These are phyloP conservation scores for Hericium erinaceus DNA, from an alignment of 768 basidiomycete species.

Conservation along the genomic window DNA sequence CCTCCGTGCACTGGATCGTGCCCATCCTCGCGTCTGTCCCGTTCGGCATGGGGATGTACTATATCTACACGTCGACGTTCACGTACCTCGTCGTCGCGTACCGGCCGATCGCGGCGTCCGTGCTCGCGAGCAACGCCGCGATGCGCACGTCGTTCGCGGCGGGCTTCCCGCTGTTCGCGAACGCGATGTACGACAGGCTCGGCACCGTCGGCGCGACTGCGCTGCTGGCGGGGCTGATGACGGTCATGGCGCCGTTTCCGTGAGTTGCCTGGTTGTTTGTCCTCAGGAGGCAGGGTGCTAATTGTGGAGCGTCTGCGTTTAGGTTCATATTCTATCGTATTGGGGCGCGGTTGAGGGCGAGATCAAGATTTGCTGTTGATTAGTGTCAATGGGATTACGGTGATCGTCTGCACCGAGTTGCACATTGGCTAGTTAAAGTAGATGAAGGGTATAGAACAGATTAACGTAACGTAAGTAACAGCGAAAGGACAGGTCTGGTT, in stretches of 20 bases:
- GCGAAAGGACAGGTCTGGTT: no score
- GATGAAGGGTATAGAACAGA: no score
- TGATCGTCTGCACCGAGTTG: no score
- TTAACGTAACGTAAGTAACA: no score
- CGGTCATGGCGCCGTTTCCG: slow-evolving; percentile 37
- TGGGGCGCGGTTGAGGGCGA: not conserved
- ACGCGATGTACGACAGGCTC: slow-evolving; percentile 28
- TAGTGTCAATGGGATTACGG: no score
- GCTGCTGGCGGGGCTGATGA: slow-evolving; percentile 31
- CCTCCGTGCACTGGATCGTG: slow-evolving; percentile 36
- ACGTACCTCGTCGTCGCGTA: slow-evolving; percentile 47
- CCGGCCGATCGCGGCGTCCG: slow-evolving; percentile 45
- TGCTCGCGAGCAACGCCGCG: slow-evolving; percentile 56
- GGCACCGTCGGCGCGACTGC: slow-evolving; percentile 29
- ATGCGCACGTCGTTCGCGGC: slow-evolving; percentile 31
- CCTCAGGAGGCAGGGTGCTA: not conserved
- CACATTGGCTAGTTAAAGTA: no score
- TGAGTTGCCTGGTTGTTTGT: slow-evolving; percentile 22
- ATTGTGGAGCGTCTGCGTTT: not conserved
- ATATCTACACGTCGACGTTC: slow-evolving; percentile 62
- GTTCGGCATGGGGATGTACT: slow-evolving; percentile 48
- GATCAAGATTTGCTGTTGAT: not conserved
- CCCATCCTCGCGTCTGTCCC: slow-evolving; percentile 36
- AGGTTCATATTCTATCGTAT: not conserved
- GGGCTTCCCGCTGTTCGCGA: slow-evolving; percentile 31